Evolutionary conservation across 2,329 filamentous ascomycete species (phyloP).

Genomic region (Albophoma yamanashiensis): DNA sequence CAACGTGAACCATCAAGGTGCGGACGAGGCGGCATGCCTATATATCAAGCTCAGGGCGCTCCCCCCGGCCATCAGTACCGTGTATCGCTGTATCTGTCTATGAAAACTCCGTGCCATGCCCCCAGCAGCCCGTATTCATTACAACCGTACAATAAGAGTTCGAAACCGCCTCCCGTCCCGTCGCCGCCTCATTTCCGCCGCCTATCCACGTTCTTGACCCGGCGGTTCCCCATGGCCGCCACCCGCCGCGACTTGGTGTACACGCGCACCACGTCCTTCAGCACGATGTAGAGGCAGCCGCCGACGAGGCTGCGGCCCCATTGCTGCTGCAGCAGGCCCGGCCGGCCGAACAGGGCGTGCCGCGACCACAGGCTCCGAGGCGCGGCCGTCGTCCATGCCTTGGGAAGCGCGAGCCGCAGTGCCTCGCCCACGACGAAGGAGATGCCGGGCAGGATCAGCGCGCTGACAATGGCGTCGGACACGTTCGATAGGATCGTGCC

Average conservation of each 20-base stretch:
- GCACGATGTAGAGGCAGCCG: conserved; percentile 76
- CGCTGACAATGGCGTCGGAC: conserved; percentile 39
- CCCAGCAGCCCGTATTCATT: neutral
- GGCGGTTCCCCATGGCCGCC: conserved; percentile 41
- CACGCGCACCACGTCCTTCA: conserved; percentile 57
- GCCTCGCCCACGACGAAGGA: conserved; percentile 70
- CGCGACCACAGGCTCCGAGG: conserved; percentile 12
- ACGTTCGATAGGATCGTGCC: conserved; percentile 28
- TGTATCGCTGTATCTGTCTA: neutral
- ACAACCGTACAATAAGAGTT: neutral
- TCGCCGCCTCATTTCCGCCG: conserved; percentile 8
- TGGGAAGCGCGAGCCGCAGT: conserved; percentile 57
- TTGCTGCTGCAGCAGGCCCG: conserved; percentile 65
- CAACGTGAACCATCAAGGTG: neutral
- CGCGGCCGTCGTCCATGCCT: conserved; percentile 48
- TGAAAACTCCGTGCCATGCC: neutral
- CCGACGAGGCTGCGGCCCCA: conserved; percentile 88
- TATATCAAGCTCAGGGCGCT: neutral
- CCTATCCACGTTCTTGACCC: conserved; percentile 40
- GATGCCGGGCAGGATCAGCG: conserved; percentile 70
- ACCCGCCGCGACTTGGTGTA: conserved; percentile 55
- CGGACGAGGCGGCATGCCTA: neutral
- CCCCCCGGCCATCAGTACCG: neutral
- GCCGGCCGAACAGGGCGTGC: conserved; percentile 23
- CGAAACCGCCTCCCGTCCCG: neutral